Evolutionary conservation across 495 filamentous ascomycete genomes (phyloP).

Genomic region (Neurospora sublineolata): DNA sequence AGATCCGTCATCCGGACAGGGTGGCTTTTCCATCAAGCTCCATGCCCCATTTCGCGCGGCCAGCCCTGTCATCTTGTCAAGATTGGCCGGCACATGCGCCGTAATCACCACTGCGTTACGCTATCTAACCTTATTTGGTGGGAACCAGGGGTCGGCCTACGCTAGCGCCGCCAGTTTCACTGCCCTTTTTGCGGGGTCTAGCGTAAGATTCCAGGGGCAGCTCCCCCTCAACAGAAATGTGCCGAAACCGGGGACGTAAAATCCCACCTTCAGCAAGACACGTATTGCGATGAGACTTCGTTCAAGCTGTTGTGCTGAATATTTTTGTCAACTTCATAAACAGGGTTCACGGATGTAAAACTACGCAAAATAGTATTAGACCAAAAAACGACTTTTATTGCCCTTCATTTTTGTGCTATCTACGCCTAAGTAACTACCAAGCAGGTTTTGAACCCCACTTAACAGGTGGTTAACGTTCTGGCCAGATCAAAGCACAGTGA

Average conservation of each 20-base stretch:
- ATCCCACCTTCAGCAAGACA: neutral
- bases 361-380: neutral
- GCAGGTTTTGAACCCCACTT: neutral
- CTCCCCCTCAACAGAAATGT: neutral
- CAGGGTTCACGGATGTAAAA: neutral
- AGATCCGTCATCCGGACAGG: neutral
- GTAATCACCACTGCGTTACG: neutral
- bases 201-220: neutral
- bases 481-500: neutral
- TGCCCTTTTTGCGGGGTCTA: neutral
- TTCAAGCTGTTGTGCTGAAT: neutral
- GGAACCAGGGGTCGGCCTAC: neutral
- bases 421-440: neutral
- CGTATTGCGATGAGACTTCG: neutral
- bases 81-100: neutral
- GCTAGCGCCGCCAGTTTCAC: neutral
- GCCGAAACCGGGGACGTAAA: neutral
- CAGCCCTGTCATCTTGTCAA: neutral
- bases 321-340: neutral
- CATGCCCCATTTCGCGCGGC: neutral
- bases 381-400: neutral
- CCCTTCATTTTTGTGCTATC: neutral
- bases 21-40: neutral
- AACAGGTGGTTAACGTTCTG: neutral
- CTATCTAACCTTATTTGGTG: neutral